These are phyloP conservation scores for Trametes cubensis DNA, from an alignment of 768 basidiomycete species.

Conservation along the genomic window DNA sequence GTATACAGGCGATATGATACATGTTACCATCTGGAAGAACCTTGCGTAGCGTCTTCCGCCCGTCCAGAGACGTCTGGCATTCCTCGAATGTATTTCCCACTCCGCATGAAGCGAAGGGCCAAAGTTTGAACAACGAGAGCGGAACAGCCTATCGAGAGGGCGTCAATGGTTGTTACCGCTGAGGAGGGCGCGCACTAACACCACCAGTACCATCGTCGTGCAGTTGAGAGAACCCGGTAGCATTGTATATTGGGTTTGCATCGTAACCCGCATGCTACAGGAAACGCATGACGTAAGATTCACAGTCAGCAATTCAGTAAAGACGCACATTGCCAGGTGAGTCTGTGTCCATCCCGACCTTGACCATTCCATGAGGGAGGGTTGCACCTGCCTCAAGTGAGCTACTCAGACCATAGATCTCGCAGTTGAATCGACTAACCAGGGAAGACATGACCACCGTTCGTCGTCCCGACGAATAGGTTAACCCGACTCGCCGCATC, in stretches of 20 bases:
- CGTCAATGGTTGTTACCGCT: too few relatives aligned
- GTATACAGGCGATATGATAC: slow-evolving; percentile 1
- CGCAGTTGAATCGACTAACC: slow-evolving; percentile 39
- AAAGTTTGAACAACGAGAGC: slow-evolving; percentile 65
- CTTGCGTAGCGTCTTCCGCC: slow-evolving; percentile 52
- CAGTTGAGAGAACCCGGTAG: slow-evolving; percentile 63
- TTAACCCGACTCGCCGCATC: slow-evolving; percentile 45
- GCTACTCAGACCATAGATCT: too few relatives aligned
- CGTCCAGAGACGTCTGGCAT: slow-evolving; percentile 50
- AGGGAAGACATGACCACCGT: slow-evolving; percentile 68
- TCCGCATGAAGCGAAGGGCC: slow-evolving; percentile 51
- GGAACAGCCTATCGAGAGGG: slow-evolving; percentile 37
- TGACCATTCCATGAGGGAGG: slow-evolving; percentile 68
- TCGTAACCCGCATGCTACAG: slow-evolving; percentile 44
- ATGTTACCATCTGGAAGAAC: slow-evolving; percentile 48
- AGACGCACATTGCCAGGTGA: slow-evolving; percentile 42
- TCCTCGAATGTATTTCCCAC: slow-evolving; percentile 44
- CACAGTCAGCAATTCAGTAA: too few relatives aligned
- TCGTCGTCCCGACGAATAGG: slow-evolving; percentile 65
- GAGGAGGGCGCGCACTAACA: slow-evolving; percentile 35
- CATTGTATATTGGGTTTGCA: slow-evolving; percentile 37
- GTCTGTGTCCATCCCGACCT: slow-evolving; percentile 68
- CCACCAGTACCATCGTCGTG: slow-evolving; percentile 68
- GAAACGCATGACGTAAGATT: too few relatives aligned
- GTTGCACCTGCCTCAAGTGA: slow-evolving; percentile 50